phyloP scores from a whole-genome alignment of 2,329 filamentous ascomycete genomes.

The Fusarium mexicanum region DNA sequence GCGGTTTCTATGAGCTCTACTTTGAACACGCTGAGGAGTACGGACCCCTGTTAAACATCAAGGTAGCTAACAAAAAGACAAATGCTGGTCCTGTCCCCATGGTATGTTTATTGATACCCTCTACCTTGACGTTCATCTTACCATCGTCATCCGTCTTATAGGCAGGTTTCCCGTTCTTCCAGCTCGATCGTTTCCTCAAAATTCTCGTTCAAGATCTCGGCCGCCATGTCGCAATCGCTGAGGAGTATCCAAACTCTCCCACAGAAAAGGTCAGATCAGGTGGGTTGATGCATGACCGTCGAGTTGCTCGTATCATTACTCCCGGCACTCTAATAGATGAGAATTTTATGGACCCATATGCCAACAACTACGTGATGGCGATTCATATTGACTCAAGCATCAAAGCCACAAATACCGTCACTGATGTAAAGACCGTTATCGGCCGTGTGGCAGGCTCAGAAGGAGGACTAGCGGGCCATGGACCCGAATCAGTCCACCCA shows the following conservation, averaged over 20 bases:
- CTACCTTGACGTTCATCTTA: slow-evolving; percentile 21
- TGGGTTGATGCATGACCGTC: slow-evolving; percentile 84
- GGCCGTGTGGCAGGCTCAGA: slow-evolving; percentile 23
- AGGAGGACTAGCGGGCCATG: slow-evolving; percentile 21
- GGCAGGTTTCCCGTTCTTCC: slow-evolving; percentile 93
- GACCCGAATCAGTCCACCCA: slow-evolving; percentile 30
- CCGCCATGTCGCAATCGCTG: slow-evolving; percentile 91
- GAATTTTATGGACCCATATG: slow-evolving; percentile 93
- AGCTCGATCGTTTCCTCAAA: slow-evolving; percentile 93
- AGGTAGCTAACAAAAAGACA: slow-evolving; percentile 84
- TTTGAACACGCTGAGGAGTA: slow-evolving; percentile 94
- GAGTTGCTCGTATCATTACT: slow-evolving; percentile 87
- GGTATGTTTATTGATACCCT: slow-evolving; percentile 60
- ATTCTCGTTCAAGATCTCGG: slow-evolving; percentile 90
- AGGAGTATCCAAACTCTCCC: slow-evolving; percentile 84
- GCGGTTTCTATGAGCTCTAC: slow-evolving; percentile 97
- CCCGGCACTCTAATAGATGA: slow-evolving; percentile 97
- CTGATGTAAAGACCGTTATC: slow-evolving; percentile 71
- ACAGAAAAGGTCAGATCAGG: slow-evolving; percentile 77
- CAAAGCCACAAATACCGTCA: not conserved
- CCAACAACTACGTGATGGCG: slow-evolving; percentile 91
- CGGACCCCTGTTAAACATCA: slow-evolving; percentile 86
- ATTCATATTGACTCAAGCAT: slow-evolving; percentile 62
- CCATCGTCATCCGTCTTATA: slow-evolving; percentile 48
- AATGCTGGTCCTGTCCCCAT: slow-evolving; percentile 83